phyloP scores from a whole-genome alignment of 441 rosid genomes.

The Sinapis alba region DNA sequence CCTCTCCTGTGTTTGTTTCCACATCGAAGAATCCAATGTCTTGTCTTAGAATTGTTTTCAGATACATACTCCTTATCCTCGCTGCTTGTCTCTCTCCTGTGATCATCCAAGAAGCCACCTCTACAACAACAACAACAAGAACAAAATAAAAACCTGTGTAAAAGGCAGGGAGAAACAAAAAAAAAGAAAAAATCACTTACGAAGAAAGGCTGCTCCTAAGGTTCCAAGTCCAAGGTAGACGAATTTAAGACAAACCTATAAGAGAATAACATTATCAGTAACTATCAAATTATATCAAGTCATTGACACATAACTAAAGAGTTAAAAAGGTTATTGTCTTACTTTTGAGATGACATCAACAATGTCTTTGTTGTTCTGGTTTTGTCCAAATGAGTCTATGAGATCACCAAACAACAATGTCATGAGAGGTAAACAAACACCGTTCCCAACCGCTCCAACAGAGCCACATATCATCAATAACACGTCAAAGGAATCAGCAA shows the following conservation, averaged over 20 bases:
- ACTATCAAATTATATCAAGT: not conserved
- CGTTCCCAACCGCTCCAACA: conserved; percentile 62
- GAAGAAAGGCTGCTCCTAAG: conserved; percentile 48
- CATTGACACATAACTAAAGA: not conserved
- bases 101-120: conserved; percentile 70
- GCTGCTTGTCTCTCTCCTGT: conserved; percentile 70
- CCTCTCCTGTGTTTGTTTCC: conserved; percentile 59
- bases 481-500: conserved; percentile 56
- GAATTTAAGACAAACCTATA: conserved; percentile 47
- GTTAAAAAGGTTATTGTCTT: not conserved
- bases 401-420: conserved; percentile 61
- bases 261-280: not conserved
- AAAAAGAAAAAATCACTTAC: conserved; percentile 34
- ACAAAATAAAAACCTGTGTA: not conserved
- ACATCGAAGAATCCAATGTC: conserved; percentile 62
- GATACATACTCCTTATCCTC: conserved; percentile 52
- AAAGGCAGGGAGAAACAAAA: not conserved
- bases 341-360: conserved; percentile 56
- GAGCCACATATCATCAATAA: conserved; percentile 64
- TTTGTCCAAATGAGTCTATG: conserved; percentile 57
- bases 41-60: conserved; percentile 61
- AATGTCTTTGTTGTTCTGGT: conserved; percentile 42
- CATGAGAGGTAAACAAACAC: conserved; percentile 56
- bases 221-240: conserved; percentile 54
- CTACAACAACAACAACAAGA: conserved; percentile 35